These are phyloP conservation scores for Dissophora ornata DNA, from an alignment of 192 early-diverging fungal genomes.

Conservation along the genomic window DNA sequence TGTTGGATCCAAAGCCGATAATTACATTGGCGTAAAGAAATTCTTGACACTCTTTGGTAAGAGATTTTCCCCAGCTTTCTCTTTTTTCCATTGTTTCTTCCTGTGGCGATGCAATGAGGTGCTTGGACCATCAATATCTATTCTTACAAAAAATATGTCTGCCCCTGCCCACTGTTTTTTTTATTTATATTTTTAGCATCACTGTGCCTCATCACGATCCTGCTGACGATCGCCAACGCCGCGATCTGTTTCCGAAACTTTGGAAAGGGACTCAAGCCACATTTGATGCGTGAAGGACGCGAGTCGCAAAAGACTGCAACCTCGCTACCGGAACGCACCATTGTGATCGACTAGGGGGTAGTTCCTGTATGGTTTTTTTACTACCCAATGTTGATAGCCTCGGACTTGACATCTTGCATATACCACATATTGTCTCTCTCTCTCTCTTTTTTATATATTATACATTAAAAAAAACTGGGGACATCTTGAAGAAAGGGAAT, in stretches of 20 bases:
- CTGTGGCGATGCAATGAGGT: no score
- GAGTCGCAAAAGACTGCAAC: neutral
- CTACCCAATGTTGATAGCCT: neutral
- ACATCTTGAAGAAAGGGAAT: no score
- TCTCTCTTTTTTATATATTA: no score
- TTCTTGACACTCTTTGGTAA: constrained; percentile 82
- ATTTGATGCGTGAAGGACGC: constrained; percentile 24
- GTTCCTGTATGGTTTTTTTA: neutral
- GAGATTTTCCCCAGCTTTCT: no score
- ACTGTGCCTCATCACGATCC: constrained; percentile 60
- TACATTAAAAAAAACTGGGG: no score
- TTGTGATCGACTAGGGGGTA: constrained; percentile 50
- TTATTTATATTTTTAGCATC: constrained; percentile 36
- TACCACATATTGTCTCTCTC: no score
- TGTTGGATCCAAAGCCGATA: constrained; percentile 32
- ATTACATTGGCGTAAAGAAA: constrained; percentile 63
- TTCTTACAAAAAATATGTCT: no score
- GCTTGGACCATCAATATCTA: no score
- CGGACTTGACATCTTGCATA: no score
- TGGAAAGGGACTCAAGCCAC: constrained; percentile 68
- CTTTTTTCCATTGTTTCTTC: neutral
- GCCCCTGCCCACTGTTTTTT: constrained; percentile 2
- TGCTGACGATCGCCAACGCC: constrained; percentile 58
- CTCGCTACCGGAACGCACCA: constrained; percentile 1
- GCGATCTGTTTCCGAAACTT: constrained; percentile 65